These are phyloP conservation scores for Hypoxylon sp. DNA, from an alignment of 2,329 filamentous ascomycete genomes.

Conservation along the genomic window DNA sequence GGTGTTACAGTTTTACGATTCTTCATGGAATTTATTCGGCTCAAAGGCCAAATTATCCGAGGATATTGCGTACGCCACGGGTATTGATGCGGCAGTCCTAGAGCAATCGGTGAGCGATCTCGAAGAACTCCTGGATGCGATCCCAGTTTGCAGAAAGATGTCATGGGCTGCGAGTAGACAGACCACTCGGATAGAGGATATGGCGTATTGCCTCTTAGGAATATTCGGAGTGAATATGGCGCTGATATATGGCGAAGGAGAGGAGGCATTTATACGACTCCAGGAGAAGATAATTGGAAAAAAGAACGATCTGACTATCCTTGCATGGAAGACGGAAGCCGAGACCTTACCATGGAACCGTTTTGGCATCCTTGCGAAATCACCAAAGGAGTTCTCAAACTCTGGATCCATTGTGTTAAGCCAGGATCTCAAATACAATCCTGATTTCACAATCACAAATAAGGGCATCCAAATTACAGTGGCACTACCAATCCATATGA, in stretches of 20 bases:
- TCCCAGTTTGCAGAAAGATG: too few relatives aligned
- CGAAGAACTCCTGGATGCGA: too few relatives aligned
- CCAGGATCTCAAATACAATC: not conserved
- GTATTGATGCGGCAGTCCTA: constrained; percentile 10
- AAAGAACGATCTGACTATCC: constrained; percentile 45
- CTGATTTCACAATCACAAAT: not conserved
- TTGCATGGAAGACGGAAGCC: constrained; percentile 33
- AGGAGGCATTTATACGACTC: constrained; percentile 24
- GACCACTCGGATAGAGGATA: constrained; percentile 42
- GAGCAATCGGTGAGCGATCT: constrained; percentile 35
- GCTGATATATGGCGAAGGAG: constrained; percentile 49
- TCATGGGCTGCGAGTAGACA: constrained; percentile 43
- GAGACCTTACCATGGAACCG: too few relatives aligned
- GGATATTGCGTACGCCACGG: constrained; percentile 18
- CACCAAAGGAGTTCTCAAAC: not conserved
- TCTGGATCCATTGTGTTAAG: too few relatives aligned
- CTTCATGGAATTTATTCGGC: constrained; percentile 37
- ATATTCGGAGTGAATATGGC: constrained; percentile 48
- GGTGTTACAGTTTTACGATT: constrained; percentile 37
- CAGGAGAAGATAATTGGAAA: constrained; percentile 44
- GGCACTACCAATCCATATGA: not conserved
- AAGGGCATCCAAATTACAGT: not conserved
- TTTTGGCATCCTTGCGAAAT: not conserved
- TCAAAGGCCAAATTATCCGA: constrained; percentile 4
- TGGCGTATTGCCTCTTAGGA: constrained; percentile 46